Evolutionary conservation across 805 yeast genomes (phyloP), one percentile per base, ranked within the genome.

Genomic region (Sugiyamaella qingdaonensis): DNA sequence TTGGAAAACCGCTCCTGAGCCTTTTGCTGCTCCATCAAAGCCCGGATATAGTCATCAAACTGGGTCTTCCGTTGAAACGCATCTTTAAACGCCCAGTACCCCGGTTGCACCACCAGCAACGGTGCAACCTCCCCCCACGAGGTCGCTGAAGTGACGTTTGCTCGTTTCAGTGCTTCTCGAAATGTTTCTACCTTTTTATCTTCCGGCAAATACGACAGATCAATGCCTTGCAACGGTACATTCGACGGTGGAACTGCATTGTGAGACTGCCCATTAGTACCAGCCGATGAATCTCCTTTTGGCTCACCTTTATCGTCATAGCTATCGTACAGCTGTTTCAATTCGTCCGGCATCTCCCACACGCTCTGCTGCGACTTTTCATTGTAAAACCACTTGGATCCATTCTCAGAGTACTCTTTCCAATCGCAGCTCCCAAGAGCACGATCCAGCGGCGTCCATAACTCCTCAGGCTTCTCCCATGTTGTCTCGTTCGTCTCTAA

Each of bases 401-500:
- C 90, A 5, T 78, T 83, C 10, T 78, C 78, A 0, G 84, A 74
- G 54, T 74, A 74, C 58, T 71, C 73, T 33, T 69, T 69, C 88
- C 88, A 85, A 14, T 78, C 80, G 1, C 84, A 75, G 18, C 71
- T 70, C 36, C 70, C 73, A 14, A 82, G 73, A 24, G 79, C 77
- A 69, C 75, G 58, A 52, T 69, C 67, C 2, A 49, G 41, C 10
- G 52, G 58, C 1, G 75, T 68, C 44, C 61, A 66, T 21, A 77
- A 62, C 49, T 76, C 85, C 14, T 68, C 78, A 0, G 97, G 97
- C 58, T 82, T 81, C 24, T 86, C 88, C 96, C 97, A 89, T 48
- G 84, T 80, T 0, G 96, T 82, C 58, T 81, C 81, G 47, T 81
- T 78, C 0, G 92, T 85, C 27, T 65, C 75, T 0, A 78, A 50